Percentiles rank a stretch among this genome's conserved stretches.
phyloP scores from a whole-genome alignment of 83 land plant species.

The Isoetes engelmannii region DNA sequence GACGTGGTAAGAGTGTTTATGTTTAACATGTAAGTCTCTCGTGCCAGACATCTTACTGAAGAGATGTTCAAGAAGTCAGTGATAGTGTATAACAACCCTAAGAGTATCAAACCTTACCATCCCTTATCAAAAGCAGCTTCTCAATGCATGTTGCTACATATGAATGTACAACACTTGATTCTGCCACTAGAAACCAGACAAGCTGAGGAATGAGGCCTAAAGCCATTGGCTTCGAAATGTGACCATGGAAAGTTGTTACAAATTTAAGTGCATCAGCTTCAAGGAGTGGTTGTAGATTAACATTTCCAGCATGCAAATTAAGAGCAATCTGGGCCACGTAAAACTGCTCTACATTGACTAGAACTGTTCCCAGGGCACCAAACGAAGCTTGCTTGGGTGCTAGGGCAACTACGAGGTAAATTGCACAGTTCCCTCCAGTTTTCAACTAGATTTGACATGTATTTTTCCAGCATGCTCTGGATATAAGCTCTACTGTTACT shows the following conservation, averaged over 20 bases:
- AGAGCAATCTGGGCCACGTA: slow-evolving; percentile 63
- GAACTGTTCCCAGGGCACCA: slow-evolving; percentile 43
- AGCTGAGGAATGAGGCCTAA: slow-evolving; percentile 61
- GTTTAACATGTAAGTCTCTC: too few relatives aligned
- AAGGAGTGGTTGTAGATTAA: slow-evolving; percentile 59
- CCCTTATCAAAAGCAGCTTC: slow-evolving; percentile 75
- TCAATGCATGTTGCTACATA: slow-evolving; percentile 92
- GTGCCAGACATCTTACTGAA: too few relatives aligned
- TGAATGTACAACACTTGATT: slow-evolving; percentile 93
- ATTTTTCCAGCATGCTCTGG: slow-evolving; percentile 45
- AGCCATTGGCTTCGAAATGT: slow-evolving; percentile 53
- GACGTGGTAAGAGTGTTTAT: too few relatives aligned
- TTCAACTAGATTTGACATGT: slow-evolving; percentile 48
- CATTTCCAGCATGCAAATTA: slow-evolving; percentile 61
- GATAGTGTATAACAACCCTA: too few relatives aligned
- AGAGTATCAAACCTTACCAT: too few relatives aligned
- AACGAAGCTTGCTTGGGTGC: slow-evolving; percentile 62
- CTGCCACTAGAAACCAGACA: slow-evolving; percentile 56
- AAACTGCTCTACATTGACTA: slow-evolving; percentile 77
- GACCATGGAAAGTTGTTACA: slow-evolving; percentile 68
- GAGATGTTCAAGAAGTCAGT: too few relatives aligned
- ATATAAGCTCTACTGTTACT: slow-evolving; percentile 50
- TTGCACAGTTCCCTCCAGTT: slow-evolving; percentile 95
- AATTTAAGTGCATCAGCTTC: slow-evolving; percentile 91
- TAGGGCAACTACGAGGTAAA: slow-evolving; percentile 77